Percentiles rank a stretch among this genome's conserved stretches.
phyloP scores from a whole-genome alignment of 2,329 filamentous ascomycete genomes.

The Pseudopithomyces chartarum region DNA sequence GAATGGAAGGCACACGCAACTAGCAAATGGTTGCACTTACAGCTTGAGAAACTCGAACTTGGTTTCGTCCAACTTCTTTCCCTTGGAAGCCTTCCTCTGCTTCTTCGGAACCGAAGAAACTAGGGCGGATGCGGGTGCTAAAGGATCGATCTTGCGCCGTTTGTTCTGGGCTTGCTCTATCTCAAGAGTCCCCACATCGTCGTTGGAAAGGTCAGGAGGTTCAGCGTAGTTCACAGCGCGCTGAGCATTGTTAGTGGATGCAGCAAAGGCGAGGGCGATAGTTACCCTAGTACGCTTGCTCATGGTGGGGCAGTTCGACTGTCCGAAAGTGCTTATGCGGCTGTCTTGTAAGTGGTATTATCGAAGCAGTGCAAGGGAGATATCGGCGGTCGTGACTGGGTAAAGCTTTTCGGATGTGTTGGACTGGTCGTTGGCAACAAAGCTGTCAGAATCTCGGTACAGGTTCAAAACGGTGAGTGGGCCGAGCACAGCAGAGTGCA shows the following conservation, averaged over 20 bases:
- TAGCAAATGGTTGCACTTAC: not conserved
- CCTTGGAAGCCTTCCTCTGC: not conserved
- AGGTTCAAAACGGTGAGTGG: too few relatives aligned
- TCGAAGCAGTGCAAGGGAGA: too few relatives aligned
- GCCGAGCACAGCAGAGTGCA: too few relatives aligned
- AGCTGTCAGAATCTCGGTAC: too few relatives aligned
- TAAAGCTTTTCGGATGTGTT: too few relatives aligned
- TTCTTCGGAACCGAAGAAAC: not conserved
- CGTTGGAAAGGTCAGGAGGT: not conserved
- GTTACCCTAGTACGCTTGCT: not conserved
- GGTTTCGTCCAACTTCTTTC: not conserved
- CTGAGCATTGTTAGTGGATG: not conserved
- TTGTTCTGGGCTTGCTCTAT: not conserved
- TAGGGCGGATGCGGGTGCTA: not conserved
- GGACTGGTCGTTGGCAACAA: too few relatives aligned
- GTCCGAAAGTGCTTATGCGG: not conserved
- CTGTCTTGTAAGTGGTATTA: not conserved
- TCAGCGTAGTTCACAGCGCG: not conserved
- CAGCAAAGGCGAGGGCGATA: not conserved
- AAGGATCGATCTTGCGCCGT: not conserved
- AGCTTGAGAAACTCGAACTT: not conserved
- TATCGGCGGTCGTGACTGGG: too few relatives aligned
- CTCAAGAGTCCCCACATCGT: not conserved
- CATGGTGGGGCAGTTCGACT: not conserved
- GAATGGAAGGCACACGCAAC: too few relatives aligned